Evolutionary conservation across 371 early-diverging fungal genomes (phyloP).

Genomic region (Aphelidium insulamus): DNA sequence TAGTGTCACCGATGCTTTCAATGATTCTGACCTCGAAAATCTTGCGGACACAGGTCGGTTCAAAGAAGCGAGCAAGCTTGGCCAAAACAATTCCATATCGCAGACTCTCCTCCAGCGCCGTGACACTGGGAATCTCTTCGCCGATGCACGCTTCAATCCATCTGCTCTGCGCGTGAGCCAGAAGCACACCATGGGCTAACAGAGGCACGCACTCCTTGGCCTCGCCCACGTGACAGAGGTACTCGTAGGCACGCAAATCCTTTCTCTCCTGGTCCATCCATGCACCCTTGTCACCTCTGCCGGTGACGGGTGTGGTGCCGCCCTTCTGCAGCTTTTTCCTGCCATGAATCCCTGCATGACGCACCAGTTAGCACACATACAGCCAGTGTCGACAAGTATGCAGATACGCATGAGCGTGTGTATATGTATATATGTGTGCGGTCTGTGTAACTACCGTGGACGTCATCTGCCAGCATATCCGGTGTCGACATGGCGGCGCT

Average conservation of each 20-base stretch:
- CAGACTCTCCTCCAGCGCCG: conserved; percentile 65
- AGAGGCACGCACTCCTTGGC: conserved; percentile 72
- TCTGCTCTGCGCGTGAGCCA: conserved; percentile 15
- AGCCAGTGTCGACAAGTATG: too few relatives aligned
- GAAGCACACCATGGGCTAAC: not conserved
- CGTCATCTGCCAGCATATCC: too few relatives aligned
- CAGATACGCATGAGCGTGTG: too few relatives aligned
- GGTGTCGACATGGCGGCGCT: too few relatives aligned
- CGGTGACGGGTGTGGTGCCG: too few relatives aligned
- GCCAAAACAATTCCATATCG: conserved; percentile 87
- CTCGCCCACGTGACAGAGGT: conserved; percentile 95
- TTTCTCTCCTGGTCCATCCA: conserved; percentile 92
- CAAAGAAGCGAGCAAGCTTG: conserved; percentile 64
- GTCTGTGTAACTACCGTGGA: too few relatives aligned
- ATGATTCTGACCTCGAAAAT: conserved; percentile 49
- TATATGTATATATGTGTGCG: too few relatives aligned
- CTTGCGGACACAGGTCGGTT: conserved; percentile 55
- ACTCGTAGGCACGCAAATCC: conserved; percentile 91
- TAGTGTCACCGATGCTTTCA: not conserved
- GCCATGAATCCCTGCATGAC: too few relatives aligned
- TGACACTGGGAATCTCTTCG: conserved; percentile 55
- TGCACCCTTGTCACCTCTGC: too few relatives aligned
- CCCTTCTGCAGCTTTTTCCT: too few relatives aligned
- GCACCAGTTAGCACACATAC: too few relatives aligned
- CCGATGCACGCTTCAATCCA: conserved; percentile 88